These are phyloP conservation scores for Daldinia concentrica DNA, from an alignment of 495 filamentous ascomycete species.

Conservation along the genomic window DNA sequence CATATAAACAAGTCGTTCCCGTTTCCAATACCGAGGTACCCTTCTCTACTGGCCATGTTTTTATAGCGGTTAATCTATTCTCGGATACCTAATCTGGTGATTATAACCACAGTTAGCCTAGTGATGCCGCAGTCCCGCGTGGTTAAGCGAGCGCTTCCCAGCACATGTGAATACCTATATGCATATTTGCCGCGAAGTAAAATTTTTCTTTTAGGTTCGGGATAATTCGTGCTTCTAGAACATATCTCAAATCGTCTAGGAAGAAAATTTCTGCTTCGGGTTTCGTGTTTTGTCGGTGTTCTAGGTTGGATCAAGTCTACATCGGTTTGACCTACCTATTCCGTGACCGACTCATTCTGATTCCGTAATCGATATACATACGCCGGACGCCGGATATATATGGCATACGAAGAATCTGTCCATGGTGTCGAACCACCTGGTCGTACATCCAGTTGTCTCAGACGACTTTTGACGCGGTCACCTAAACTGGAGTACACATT, in stretches of 20 bases:
- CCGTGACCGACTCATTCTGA: background rate
- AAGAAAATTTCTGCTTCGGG: slow-evolving; percentile 7
- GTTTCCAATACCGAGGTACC: background rate
- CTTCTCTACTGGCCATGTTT: background rate
- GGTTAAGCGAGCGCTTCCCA: background rate
- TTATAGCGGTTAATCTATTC: background rate
- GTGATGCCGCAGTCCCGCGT: background rate
- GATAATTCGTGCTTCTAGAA: background rate
- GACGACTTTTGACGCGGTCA: background rate
- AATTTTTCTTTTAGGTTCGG: background rate
- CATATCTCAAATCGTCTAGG: background rate
- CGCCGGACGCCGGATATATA: background rate
- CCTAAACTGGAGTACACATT: background rate
- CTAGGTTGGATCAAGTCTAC: background rate
- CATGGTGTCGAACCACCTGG: background rate
- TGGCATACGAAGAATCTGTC: background rate
- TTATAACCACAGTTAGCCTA: background rate
- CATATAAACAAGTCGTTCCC: background rate
- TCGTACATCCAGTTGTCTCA: background rate
- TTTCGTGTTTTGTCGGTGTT: slow-evolving; percentile 4
- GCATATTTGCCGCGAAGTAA: background rate
- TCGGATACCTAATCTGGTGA: background rate
- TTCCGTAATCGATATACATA: slow-evolving; percentile 2
- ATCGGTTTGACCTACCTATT: slow-evolving; percentile 18
- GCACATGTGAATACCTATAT: background rate